Evolutionary conservation across 208 protist genomes (phyloP), one percentile per base, ranked within the genome.

Genomic region (Acanthamoeba triangularis): DNA sequence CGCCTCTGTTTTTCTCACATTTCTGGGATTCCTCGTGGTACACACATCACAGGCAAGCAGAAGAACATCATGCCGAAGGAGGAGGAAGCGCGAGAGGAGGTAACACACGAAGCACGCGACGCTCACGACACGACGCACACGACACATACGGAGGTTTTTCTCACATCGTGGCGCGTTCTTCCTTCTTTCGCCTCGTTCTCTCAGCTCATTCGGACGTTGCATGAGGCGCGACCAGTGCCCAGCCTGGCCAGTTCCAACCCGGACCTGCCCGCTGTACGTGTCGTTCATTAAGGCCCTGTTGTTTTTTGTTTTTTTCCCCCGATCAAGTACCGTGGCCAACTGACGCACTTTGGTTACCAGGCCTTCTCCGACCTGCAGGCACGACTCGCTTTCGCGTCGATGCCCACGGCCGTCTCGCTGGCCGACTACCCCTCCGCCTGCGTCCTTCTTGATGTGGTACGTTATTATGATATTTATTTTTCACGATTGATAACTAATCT

Each of bases 61-160:
- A 87, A 87, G 78, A 61, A 63, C 30, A 25, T 41, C 30, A 93
- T 78, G 87, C 87, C 65, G 0, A 93, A 93, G 87, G 28, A 93
- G 14, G 87, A 93, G 23, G 61, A 93, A 28, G 61, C 30, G 5
- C 52, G 87, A 20, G 87, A 93, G 44, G 87, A 93, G 85, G 52
- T 91, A 84, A 10, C 6, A 13, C 16, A 10, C n/a, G n/a, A n/a
- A n/a, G n/a, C n/a, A n/a, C n/a, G n/a, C n/a, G n/a, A n/a, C n/a
- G n/a, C n/a, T n/a, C n/a, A n/a, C n/a, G n/a, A n/a, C 30, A 16
- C 14, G 3, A n/a, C 37, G 0, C 23, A 28, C n/a, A 35, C 23
- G 6, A 69, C 20, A 69, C 14, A 30, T 0, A 8, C 20, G n/a
- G n/a, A n/a, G n/a, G 1, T 41, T 54, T 54, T 54, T 54, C 49